Conservation (phyloP, 345 rosid species). For the Salix dunnii region DNA sequence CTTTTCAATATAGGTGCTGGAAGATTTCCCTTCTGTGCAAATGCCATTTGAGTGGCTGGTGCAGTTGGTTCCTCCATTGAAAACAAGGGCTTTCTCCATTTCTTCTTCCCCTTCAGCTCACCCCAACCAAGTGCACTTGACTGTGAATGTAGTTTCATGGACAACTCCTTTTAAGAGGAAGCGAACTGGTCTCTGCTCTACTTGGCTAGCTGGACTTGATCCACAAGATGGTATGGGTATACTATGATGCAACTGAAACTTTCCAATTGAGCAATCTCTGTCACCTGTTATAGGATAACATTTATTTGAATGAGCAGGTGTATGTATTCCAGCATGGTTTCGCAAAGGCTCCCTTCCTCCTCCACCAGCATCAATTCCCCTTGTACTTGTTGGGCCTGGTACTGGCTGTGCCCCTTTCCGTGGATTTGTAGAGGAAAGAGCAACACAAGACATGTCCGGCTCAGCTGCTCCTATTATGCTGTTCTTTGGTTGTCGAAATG, state of each 20-base stretch:
- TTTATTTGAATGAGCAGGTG: conserved; percentile 35
- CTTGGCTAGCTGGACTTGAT: conserved; percentile 77
- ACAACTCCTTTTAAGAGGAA: conserved; percentile 80
- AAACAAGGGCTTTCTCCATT: conserved; percentile 82
- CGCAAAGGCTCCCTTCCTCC: conserved; percentile 74
- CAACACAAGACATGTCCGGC: conserved; percentile 41
- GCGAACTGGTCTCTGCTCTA: conserved; percentile 76
- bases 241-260: neutral
- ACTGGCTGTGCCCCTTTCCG: conserved; percentile 98
- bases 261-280: neutral
- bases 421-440: conserved; percentile 83
- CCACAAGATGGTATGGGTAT: conserved; percentile 52
- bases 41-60: conserved; percentile 95
- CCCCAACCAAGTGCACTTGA: conserved; percentile 79
- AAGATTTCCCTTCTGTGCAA: conserved; percentile 92
- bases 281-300: neutral
- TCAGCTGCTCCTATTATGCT: conserved; percentile 61
- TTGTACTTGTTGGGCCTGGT: conserved; percentile 85
- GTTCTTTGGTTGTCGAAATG: conserved; percentile 87
- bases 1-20: conserved; percentile 54
- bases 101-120: conserved; percentile 82
- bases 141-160: conserved; percentile 79
- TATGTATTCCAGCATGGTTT: conserved; percentile 71
- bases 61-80: conserved; percentile 81
- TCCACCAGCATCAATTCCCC: conserved; percentile 66